Base-by-base conservation (phyloP, 75 land plant species). In the Picea sitchensis region DNA sequence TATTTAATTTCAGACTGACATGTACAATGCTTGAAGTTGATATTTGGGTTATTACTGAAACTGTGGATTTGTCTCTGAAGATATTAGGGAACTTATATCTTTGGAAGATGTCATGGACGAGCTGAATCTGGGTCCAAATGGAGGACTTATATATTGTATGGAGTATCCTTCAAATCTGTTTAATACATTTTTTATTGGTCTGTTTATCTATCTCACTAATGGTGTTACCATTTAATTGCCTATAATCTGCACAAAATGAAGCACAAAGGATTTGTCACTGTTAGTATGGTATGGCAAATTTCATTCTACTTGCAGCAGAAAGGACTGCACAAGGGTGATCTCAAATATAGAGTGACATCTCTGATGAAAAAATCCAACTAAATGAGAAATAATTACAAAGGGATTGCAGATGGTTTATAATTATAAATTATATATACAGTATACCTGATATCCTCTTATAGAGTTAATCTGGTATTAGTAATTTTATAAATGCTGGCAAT, bases 101-200 rank as follows among this genome's bases (percentile, higher is more conserved):
- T 81, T 98, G 84, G 99, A 98, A 67, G 98, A 98, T 90, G 98
- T 95, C 31, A 98, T 98, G 99, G 99, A 98, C 79, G 96, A 93
- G 56, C 84, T 93, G 79, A 92, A 91, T 9, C 75, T 95, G n/a
- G 99, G 99, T 9, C 99, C 99, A 3, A 98, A 98, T 80, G 99
- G 99, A 54, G 98, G 92, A 15, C 94, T 98, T 75, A 80, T 98
- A 7, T 98, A 95, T 84, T 98, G 99, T 88, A 98, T 98, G 99
- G 99, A 98, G 98, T 96, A 96, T 94, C 92, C 93, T 87, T 80
- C 67, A 14, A 54, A 21, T 32, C 17, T 65, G 54, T 21, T 80
- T 20, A 57, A 8, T 21, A 17, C 47, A 69, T 69, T 5, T 11
- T 1, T 34, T 51, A 9, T 51, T 51, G 56, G 56, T 51, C 12